These are phyloP conservation scores for Claviceps digitariae DNA, from an alignment of 2,329 filamentous ascomycete genomes.

Conservation along the genomic window DNA sequence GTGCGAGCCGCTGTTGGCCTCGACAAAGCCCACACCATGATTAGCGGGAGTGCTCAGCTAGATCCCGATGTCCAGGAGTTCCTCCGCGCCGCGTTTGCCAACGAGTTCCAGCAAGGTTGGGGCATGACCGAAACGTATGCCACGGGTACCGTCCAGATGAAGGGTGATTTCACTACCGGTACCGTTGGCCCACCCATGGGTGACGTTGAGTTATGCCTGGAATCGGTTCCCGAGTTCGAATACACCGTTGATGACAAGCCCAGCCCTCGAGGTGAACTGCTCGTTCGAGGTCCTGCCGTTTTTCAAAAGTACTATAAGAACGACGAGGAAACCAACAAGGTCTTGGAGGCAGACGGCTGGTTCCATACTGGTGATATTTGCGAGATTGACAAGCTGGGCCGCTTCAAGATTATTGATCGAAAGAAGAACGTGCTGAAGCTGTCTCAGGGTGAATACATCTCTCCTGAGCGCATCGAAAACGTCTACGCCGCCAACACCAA, in stretches of 20 bases:
- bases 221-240: conserved; percentile 87
- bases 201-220: conserved; percentile 60
- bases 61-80: conserved; percentile 83
- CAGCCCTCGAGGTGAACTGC: conserved; percentile 75
- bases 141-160: conserved; percentile 53
- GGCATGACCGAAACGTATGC: conserved; percentile 92
- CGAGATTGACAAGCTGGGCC: conserved; percentile 69
- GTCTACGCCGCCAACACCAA: conserved; percentile 73
- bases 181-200: conserved; percentile 67
- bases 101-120: conserved; percentile 74
- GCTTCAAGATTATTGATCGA: conserved; percentile 87
- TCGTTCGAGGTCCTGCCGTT: conserved; percentile 65
- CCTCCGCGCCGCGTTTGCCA: conserved; percentile 69
- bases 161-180: conserved; percentile 58
- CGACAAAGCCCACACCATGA: conserved; percentile 56
- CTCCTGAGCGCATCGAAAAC: conserved; percentile 93
- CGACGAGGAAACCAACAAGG: conserved; percentile 70
- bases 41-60: conserved; percentile 81
- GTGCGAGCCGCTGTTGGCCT: conserved; percentile 73
- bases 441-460: conserved; percentile 94
- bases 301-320: conserved; percentile 89
- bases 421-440: conserved; percentile 99
- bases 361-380: conserved; percentile 94
- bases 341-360: conserved; percentile 81
- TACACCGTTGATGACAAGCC: conserved; percentile 83